Evolutionary conservation across 1,139 yeast genomes (phyloP), one percentile per base, ranked within the genome.

Genomic region (Yamadazyma trypodendri): DNA sequence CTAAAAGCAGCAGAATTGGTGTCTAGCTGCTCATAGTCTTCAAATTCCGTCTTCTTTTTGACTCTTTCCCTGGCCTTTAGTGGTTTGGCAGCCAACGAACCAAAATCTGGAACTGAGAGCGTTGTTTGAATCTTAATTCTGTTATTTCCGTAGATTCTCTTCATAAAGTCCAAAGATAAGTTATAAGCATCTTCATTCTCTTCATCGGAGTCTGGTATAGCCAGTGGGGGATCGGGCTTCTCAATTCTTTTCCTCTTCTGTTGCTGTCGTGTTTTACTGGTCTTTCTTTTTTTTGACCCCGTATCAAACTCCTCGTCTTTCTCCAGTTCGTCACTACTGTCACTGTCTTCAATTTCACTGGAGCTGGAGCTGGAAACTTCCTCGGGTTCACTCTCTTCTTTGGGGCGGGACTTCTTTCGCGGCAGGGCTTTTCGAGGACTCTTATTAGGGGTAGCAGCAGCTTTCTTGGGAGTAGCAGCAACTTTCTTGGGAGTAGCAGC

Each of bases 1-100:
- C 71, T 70, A 49, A 83, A 75, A 3, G 76, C 72, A 31, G 59
- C 52, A 0, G 73, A 63, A 2, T 64, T 55, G 0, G 63, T 52
- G 35, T 65, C 65, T 2, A 58, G 34, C 12, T 43, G 32, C 24
- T 45, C 45, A 29, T 41, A 48, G 13, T 40, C 47, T 5, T 31
- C 28, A 11, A 23, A 36, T 6, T 27, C 34, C 9, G 31, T 34
- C 28, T 8, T 24, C n/a, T 44, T 48, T n/a, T 38, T 40, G 24
- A 46, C 50, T 12, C 21, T 33, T 4, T 6, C 16, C 9, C 13
- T 18, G n/a, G 16, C 22, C 22, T 28, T 20, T 3, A 13, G 24
- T 21, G 37, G 4, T 37, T 42, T 10, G 39, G 33, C 3, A 33
- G 23, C 1, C 22, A 10, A 4, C 24, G 31, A 15, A 2, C 31